Conservation (phyloP, 2,329 filamentous ascomycete species). For the Anthostomella pinea region DNA sequence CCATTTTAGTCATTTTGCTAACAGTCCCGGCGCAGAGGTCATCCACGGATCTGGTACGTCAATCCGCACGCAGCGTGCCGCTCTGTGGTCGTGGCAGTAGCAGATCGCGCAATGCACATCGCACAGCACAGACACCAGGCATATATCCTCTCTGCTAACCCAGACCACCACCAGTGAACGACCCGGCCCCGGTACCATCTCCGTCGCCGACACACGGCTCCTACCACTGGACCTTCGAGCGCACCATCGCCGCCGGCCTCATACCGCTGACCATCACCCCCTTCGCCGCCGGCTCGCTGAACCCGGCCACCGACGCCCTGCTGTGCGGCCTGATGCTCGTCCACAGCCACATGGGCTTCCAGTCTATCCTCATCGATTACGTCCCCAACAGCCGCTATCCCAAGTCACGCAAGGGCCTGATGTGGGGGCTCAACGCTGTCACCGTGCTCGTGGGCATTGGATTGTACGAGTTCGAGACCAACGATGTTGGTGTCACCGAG, state of each 20-base stretch:
- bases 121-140: conserved; percentile 2
- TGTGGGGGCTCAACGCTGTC: conserved; percentile 74
- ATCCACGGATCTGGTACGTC: conserved; percentile 71
- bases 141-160: conserved; percentile 1
- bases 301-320: conserved; percentile 82
- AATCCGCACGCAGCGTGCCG: too few species aligned
- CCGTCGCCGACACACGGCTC: conserved; percentile 79
- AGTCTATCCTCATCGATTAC: conserved; percentile 89
- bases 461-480: conserved; percentile 98
- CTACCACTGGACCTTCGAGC: conserved; percentile 99
- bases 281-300: conserved; percentile 87
- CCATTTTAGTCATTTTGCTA: too few species aligned
- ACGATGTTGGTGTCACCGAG: conserved; percentile 92
- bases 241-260: conserved; percentile 73
- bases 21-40: conserved; percentile 54
- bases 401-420: conserved; percentile 60
- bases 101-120: too few species aligned
- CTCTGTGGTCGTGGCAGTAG: too few species aligned
- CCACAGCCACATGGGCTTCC: conserved; percentile 94
- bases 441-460: conserved; percentile 83
- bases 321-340: conserved; percentile 80
- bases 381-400: conserved; percentile 72
- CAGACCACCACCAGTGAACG: conserved; percentile 65
- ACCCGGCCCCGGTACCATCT: conserved; percentile 72
- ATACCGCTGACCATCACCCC: conserved; percentile 86